Evolutionary conservation across 2,329 filamentous ascomycete species (phyloP), one percentile per base, ranked within the genome.

Genomic region (Xylaria arbuscula): DNA sequence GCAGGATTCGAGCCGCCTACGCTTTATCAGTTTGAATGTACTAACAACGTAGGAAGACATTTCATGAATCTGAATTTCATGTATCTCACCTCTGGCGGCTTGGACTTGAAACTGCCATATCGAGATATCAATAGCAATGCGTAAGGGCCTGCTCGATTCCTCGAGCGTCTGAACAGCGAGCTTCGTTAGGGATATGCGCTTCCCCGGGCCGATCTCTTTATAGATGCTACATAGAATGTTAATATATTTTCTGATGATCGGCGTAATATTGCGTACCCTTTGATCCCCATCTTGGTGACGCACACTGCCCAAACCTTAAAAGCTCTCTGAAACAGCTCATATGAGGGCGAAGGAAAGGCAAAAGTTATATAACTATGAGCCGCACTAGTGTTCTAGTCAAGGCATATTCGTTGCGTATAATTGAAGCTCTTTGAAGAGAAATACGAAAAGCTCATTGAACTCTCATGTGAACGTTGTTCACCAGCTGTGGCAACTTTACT

Each of bases 81-180:
- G 19, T 36, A 8, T 56, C 64, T 72, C 62, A 73, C 74, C 93
- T 82, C 90, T 89, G 19, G 92, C 92, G 15, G 93, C 91, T 77
- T 97, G 94, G 13, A 91, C 91, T 77, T 99, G 96, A 77, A 97
- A 98, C 53, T 97, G 92, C 96, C 96, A 99, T 77, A 99, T 98
- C 2, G 94, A 93, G 73, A 97, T 92, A 78, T 99, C 96, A 72
- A 99, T 92, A 47, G 96, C 96, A 55, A 99, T 85, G 48, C 94
- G 91, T 48, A 98, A 84, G 0, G 94, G 94, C 1, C 90, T 87
- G 28, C 87, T 86, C 11, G 88, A 89, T 62, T 86, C 81, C 75
- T 93, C 88, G 71, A 97, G 88, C 73, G 93, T 91, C 56, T 94
- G 88, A 54, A 94, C 86, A 36, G 94, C 92, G 59, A 98, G 86